A percentile compares a stretch with the other conserved stretches of the same genome.
Conservation (phyloP, 495 filamentous ascomycete species). For the Xylaria scruposa region DNA sequence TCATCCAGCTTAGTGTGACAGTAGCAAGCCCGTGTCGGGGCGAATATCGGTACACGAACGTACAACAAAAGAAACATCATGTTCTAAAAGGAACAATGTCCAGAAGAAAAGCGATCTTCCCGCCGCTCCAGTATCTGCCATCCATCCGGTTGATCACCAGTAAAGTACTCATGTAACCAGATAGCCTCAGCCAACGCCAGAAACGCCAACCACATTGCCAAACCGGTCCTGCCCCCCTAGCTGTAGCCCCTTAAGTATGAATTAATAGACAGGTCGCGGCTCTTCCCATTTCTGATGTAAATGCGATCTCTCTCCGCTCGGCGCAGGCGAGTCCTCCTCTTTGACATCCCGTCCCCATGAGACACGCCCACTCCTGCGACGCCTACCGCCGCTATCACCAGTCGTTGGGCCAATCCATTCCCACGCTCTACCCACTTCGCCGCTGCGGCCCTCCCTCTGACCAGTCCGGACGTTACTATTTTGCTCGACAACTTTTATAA, state of each 20-base stretch:
- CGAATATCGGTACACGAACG: slow-evolving; percentile 14
- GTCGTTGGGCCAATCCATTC: slow-evolving; percentile 85
- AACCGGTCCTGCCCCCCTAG: neutral
- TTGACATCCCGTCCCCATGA: slow-evolving; percentile 51
- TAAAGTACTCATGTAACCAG: neutral
- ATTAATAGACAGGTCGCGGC: slow-evolving; percentile 44
- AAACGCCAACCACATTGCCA: neutral
- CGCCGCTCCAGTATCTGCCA: neutral
- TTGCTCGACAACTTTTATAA: slow-evolving; percentile 82
- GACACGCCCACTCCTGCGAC: slow-evolving; percentile 59
- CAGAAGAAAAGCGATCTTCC: slow-evolving; percentile 1
- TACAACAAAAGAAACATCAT: slow-evolving; percentile 9
- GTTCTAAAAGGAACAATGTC: slow-evolving; percentile 1
- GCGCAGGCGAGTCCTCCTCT: slow-evolving; percentile 36
- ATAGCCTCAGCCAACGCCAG: neutral
- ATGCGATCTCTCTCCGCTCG: slow-evolving; percentile 34
- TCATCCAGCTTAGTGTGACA: neutral
- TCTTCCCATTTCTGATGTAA: slow-evolving; percentile 62
- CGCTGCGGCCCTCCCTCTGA: slow-evolving; percentile 79
- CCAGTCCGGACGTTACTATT: slow-evolving; percentile 91
- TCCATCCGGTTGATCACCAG: neutral
- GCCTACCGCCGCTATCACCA: slow-evolving; percentile 52
- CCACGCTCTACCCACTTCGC: slow-evolving; percentile 90
- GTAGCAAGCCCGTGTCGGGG: neutral
- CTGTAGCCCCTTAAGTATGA: neutral